Base-by-base conservation (phyloP, 345 rosid species). In the Psidium friedrichsthalianum region DNA sequence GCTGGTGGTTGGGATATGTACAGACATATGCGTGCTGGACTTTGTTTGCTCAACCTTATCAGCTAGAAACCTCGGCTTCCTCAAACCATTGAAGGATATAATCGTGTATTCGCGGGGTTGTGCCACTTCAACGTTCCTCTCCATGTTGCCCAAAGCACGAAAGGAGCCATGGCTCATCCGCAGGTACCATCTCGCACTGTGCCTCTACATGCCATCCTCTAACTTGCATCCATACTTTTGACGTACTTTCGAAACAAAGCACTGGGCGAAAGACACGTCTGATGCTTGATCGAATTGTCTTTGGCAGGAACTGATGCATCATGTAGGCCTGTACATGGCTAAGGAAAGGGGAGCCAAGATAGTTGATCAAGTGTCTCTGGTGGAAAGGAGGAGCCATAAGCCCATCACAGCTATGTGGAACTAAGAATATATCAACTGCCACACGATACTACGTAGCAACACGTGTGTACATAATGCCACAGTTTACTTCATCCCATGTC, bases 21-120 rank as follows among this genome's bases (percentile, higher is more conserved):
- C 94, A 40, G 97, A 91, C 82, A 81, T 92, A 49, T 94, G 94
- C 29, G 94, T 93, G 61, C 88, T 93, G 92, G 95, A 94, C 89
- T 93, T 94, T 76, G 92, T 92, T 44, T 85, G 92, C 87, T 91
- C 95, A 0, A 88, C 93, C 7, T 53, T 92, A 42, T 94, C 94
- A 40, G 93, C 94, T 9, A 91, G 90, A 86, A 94, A 94, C 86
- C 88, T 89, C 3, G 90, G 94, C 8, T 82, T 91, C 74, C 87
- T 94, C 64, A 47, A 78, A 49, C 93, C 94, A 25, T 89, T 93
- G 52, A 85, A 91, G 91, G 93, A 92, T n/a, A 92, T 92, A 44
- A 83, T 91, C 13, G 86, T 93, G 57, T 92, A 91, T 88, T 93
- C 94, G 1, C 74, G 83, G 14, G 94, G 91, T 29, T 94, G 94